Conservation (phyloP, 108 stramenopile species). For the Asterionellopsis glacialis region DNA sequence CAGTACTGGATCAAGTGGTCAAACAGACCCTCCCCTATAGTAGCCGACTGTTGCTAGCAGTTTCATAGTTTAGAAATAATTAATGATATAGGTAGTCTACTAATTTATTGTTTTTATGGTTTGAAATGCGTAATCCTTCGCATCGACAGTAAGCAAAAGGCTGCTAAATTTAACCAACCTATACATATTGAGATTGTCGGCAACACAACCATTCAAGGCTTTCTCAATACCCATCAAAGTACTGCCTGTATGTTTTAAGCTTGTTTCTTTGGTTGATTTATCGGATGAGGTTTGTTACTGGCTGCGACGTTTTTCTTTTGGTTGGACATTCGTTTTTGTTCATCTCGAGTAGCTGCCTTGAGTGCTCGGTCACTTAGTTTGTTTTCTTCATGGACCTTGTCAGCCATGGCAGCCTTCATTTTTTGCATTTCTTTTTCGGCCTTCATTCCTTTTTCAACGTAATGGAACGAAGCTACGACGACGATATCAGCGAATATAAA, state of each 20-base stretch:
- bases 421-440: conserved; percentile 5
- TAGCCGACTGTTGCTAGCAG: too few species aligned
- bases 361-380: conserved; percentile 15
- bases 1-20: too few species aligned
- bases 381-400: conserved; percentile 16
- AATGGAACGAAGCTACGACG: conserved; percentile 9
- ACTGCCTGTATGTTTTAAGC: background rate
- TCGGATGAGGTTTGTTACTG: background rate
- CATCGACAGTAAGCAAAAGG: too few species aligned
- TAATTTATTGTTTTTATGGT: too few species aligned
- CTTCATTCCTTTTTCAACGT: conserved; percentile 9
- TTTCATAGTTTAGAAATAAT: too few species aligned
- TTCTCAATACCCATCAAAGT: background rate
- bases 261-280: conserved; percentile 1
- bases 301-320: background rate
- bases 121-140: too few species aligned
- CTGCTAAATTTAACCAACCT: too few species aligned
- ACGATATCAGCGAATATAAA: conserved; percentile 24
- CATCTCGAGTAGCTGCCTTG: conserved; percentile 5
- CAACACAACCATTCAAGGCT: too few species aligned
- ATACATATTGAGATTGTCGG: too few species aligned
- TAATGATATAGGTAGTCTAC: too few species aligned
- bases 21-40: too few species aligned
- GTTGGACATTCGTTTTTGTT: background rate
- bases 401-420: background rate